These are phyloP conservation scores for Tulasnella sp. DNA, from an alignment of 768 basidiomycete species.

Conservation along the genomic window DNA sequence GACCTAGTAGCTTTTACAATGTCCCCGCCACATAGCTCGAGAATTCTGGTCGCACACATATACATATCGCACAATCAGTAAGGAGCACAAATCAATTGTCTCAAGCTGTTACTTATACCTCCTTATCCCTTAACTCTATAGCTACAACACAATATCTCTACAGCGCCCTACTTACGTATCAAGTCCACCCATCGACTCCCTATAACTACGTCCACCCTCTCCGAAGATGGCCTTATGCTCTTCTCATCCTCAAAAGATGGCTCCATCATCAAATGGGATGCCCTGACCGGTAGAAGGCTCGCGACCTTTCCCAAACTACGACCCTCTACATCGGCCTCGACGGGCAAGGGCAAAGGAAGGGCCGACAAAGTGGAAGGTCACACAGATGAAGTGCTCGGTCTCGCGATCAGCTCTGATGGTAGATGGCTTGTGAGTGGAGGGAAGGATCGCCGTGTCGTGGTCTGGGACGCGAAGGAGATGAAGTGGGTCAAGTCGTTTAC, in stretches of 20 bases:
- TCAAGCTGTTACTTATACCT: neutral
- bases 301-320: slow-evolving; percentile 51
- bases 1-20: too few species aligned
- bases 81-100: neutral
- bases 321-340: slow-evolving; percentile 22
- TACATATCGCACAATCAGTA: slow-evolving; percentile 67
- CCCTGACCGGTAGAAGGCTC: slow-evolving; percentile 49
- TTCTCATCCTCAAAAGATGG: slow-evolving; percentile 91
- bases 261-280: slow-evolving; percentile 74
- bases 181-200: slow-evolving; percentile 62
- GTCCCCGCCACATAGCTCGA: slow-evolving; percentile 36
- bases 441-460: slow-evolving; percentile 64
- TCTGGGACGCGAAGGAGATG: slow-evolving; percentile 72
- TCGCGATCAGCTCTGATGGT: slow-evolving; percentile 80
- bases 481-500: slow-evolving; percentile 71
- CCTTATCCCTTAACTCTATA: neutral
- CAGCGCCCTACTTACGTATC: slow-evolving; percentile 40
- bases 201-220: slow-evolving; percentile 70
- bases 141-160: slow-evolving; percentile 28
- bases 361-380: slow-evolving; percentile 52
- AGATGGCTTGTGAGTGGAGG: slow-evolving; percentile 80
- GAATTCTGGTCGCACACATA: slow-evolving; percentile 76
- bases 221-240: slow-evolving; percentile 60
- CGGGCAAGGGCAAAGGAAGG: slow-evolving; percentile 45
- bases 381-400: slow-evolving; percentile 69